Evolutionary conservation across 305 asterid species (phyloP).

Genomic region (Plantago lanceolata): DNA sequence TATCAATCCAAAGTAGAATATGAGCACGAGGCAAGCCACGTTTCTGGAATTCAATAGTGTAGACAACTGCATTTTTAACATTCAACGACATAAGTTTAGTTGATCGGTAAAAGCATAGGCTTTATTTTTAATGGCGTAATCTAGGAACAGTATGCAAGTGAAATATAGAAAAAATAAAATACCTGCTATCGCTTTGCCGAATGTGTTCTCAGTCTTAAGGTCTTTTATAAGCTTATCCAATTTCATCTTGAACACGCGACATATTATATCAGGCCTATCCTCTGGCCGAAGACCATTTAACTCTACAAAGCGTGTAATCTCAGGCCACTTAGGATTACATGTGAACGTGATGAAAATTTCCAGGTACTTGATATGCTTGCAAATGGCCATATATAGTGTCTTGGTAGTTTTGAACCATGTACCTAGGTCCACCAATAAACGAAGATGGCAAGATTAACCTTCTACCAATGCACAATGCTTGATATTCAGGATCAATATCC

Average conservation of each 20-base stretch:
- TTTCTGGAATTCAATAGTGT: background rate
- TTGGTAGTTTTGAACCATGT: conserved; percentile 5
- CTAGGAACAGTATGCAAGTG: too few species aligned
- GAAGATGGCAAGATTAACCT: background rate
- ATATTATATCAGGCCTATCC: background rate
- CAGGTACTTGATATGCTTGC: background rate
- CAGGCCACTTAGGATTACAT: background rate
- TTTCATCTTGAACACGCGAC: background rate
- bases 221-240: background rate
- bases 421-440: background rate
- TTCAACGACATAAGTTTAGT: too few species aligned
- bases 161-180: too few species aligned
- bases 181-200: background rate
- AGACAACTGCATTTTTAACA: background rate
- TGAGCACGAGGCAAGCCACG: background rate
- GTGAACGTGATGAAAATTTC: background rate
- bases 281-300: background rate
- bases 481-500: background rate
- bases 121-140: too few species aligned
- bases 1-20: background rate
- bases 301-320: background rate
- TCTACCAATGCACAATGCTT: background rate
- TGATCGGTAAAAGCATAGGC: too few species aligned
- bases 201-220: background rate
- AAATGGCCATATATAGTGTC: background rate